Evolutionary conservation across 2,329 filamentous ascomycete genomes (phyloP).

Genomic region (Zymoseptoria passerinii): DNA sequence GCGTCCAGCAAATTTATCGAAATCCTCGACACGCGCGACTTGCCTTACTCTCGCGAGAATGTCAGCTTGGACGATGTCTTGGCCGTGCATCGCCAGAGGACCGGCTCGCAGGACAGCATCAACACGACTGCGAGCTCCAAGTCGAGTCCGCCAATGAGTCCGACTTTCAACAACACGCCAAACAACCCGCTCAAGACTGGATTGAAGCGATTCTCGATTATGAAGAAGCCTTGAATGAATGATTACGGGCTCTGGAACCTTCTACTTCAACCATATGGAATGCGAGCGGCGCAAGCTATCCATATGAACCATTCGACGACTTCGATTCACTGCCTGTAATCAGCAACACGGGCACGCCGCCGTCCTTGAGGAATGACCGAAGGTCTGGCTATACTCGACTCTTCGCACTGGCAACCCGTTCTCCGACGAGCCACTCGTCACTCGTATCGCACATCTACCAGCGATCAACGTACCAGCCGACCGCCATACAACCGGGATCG

Average conservation of each 20-base stretch:
- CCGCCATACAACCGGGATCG: too few species aligned
- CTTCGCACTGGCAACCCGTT: not conserved
- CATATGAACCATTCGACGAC: not conserved
- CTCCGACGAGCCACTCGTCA: not conserved
- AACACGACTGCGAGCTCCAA: slow-evolving; percentile 2
- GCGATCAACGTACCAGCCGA: too few species aligned
- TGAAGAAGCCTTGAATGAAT: not conserved
- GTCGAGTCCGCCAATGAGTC: not conserved
- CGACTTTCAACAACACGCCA: not conserved
- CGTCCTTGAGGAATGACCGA: not conserved
- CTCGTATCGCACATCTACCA: not conserved
- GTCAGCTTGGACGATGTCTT: slow-evolving; percentile 31
- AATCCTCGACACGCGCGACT: slow-evolving; percentile 25
- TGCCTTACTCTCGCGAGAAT: slow-evolving; percentile 27
- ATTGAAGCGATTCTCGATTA: not conserved
- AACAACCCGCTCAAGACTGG: not conserved
- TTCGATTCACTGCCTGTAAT: not conserved
- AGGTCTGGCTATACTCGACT: not conserved
- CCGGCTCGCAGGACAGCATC: slow-evolving; percentile 21
- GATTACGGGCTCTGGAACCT: not conserved
- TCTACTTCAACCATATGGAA: not conserved
- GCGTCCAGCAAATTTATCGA: slow-evolving; percentile 31
- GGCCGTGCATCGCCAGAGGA: slow-evolving; percentile 25
- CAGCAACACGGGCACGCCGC: not conserved
- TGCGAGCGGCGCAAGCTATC: not conserved